Conservation (phyloP, 2,329 filamentous ascomycete species). For the Zymoseptoria brevis region DNA sequence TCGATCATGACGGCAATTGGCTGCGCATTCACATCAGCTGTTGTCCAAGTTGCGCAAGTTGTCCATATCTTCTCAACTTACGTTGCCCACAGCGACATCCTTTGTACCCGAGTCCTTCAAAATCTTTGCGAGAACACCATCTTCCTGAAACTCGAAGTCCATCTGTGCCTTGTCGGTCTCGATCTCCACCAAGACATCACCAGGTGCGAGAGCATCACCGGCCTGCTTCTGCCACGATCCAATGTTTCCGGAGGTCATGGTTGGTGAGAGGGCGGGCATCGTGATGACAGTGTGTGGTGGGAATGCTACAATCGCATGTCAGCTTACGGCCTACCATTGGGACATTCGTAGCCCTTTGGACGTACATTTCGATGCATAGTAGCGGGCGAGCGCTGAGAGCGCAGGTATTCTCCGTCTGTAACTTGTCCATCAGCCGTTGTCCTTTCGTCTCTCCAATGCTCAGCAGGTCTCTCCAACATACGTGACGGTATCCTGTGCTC, state of each 20-base stretch:
- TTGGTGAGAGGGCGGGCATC: conserved; percentile 97
- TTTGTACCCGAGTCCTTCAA: conserved; percentile 89
- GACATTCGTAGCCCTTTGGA: not conserved
- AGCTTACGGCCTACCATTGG: not conserved
- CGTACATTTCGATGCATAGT: conserved; percentile 63
- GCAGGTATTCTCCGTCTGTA: conserved; percentile 41
- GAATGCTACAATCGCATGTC: conserved; percentile 58
- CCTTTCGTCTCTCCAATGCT: not conserved
- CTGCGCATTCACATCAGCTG: conserved; percentile 41
- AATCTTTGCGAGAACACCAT: conserved; percentile 90
- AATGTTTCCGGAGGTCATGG: conserved; percentile 95
- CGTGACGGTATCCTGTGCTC: conserved; percentile 28
- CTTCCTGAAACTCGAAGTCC: conserved; percentile 99
- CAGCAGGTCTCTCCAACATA: conserved; percentile 18
- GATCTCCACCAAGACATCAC: conserved; percentile 75
- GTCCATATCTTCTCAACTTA: conserved; percentile 47
- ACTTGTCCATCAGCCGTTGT: conserved; percentile 9
- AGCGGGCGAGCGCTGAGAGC: conserved; percentile 54
- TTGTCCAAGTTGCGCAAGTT: not conserved
- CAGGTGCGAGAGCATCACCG: conserved; percentile 77
- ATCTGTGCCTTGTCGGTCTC: conserved; percentile 99
- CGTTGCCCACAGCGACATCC: conserved; percentile 87
- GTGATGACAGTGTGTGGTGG: conserved; percentile 90
- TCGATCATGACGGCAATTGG: conserved; percentile 94
- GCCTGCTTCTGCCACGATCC: conserved; percentile 96